Percentiles rank a stretch among this genome's conserved stretches.
These are phyloP conservation scores for Leccinum olivaceopallidum DNA, from an alignment of 768 basidiomycete genomes.

Conservation along the genomic window DNA sequence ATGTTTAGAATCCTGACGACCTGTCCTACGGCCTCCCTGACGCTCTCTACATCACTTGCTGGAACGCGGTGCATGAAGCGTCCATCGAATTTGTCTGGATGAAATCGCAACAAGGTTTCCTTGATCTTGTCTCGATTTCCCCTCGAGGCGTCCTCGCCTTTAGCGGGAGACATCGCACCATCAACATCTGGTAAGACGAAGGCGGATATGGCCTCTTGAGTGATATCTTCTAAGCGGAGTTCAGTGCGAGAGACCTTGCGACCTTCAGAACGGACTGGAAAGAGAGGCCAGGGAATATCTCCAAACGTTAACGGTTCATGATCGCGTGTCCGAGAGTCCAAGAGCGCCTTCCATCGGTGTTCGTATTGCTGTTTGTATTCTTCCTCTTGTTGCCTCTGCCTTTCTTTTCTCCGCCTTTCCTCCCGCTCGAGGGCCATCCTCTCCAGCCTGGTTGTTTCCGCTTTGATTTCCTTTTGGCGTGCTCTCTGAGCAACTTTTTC, in stretches of 20 bases:
- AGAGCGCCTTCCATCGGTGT: conserved; percentile 53
- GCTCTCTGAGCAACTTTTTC: conserved; percentile 52
- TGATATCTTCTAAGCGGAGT: conserved; percentile 49
- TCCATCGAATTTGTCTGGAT: conserved; percentile 83
- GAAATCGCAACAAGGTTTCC: conserved; percentile 71
- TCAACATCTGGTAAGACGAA: conserved; percentile 50
- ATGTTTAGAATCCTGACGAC: conserved; percentile 61
- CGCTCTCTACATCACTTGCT: conserved; percentile 46
- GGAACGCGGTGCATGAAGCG: conserved; percentile 57
- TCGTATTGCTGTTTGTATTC: conserved; percentile 57
- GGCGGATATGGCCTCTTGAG: conserved; percentile 50
- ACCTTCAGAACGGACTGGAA: conserved; percentile 30
- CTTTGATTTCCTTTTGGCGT: conserved; percentile 52
- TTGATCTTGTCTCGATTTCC: conserved; percentile 62
- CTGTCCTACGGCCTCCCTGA: conserved; percentile 61
- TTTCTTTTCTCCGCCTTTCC: conserved; percentile 47
- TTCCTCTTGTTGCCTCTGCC: conserved; percentile 42
- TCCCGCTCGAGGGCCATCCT: conserved; percentile 54
- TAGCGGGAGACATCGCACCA: conserved; percentile 2
- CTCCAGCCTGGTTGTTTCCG: conserved; percentile 53
- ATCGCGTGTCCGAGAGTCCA: conserved; percentile 33
- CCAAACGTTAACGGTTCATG: conserved; percentile 42
- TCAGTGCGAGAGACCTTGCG: conserved; percentile 15
- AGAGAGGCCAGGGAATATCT: conserved; percentile 78
- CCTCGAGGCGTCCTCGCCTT: conserved; percentile 34